Percentiles rank a stretch among this genome's conserved stretches.
phyloP scores from a whole-genome alignment of 2,329 filamentous ascomycete genomes.

The Diaporthe sp. region DNA sequence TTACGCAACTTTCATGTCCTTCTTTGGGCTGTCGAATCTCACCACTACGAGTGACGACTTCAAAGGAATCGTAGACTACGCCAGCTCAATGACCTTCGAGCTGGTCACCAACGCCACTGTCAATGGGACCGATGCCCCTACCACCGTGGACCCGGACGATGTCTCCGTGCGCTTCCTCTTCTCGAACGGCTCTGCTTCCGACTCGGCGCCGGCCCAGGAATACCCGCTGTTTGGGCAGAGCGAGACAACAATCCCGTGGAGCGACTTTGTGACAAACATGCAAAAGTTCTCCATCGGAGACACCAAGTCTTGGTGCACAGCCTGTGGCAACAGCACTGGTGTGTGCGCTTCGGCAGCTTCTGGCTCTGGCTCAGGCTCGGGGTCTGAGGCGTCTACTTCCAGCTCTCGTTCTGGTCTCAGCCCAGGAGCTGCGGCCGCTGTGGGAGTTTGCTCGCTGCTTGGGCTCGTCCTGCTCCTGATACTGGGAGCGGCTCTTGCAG shows the following conservation, averaged over 20 bases:
- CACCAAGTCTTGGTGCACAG: conserved; percentile 77
- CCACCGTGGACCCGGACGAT: conserved; percentile 50
- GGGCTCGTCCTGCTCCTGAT: conserved; percentile 31
- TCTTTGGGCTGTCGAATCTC: conserved; percentile 71
- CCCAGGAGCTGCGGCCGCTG: conserved; percentile 31
- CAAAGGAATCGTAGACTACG: conserved; percentile 85
- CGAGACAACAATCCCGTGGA: conserved; percentile 72
- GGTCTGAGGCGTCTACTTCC: conserved; percentile 22
- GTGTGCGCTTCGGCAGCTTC: conserved; percentile 64
- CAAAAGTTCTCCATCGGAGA: conserved; percentile 75
- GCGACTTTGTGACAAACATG: conserved; percentile 74
- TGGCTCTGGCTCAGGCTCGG: conserved; percentile 45
- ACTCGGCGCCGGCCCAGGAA: conserved; percentile 61
- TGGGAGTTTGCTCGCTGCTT: conserved; percentile 33
- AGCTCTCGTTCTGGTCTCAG: conserved; percentile 29
- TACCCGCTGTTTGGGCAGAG: conserved; percentile 73
- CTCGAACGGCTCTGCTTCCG: conserved; percentile 67
- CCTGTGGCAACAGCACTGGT: conserved; percentile 80
- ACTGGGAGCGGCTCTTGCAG: conserved; percentile 30
- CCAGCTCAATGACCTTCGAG: conserved; percentile 85
- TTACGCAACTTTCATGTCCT: conserved; percentile 72
- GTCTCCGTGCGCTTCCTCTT: conserved; percentile 73
- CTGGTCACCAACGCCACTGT: conserved; percentile 68
- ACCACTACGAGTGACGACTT: conserved; percentile 70
- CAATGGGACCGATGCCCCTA: conserved; percentile 51